phyloP scores from a whole-genome alignment of 257 asterid genomes.

The Perilla frutescens region DNA sequence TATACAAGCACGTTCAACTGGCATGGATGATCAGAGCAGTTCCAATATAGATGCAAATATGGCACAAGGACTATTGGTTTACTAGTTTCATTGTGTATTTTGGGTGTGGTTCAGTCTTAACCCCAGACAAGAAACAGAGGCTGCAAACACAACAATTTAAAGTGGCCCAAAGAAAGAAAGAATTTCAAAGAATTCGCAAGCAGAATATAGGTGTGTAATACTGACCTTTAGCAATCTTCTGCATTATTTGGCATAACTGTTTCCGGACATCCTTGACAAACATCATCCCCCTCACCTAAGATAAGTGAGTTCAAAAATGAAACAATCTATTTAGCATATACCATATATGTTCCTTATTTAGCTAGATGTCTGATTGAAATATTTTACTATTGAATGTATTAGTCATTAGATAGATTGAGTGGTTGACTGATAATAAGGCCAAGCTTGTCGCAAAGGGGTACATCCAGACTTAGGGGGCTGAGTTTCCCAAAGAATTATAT shows the following conservation, averaged over 20 bases:
- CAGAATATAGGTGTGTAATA: not conserved
- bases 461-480: not conserved
- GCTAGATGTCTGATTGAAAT: not conserved
- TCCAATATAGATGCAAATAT: not conserved
- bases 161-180: constrained; percentile 3
- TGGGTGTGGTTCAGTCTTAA: not conserved
- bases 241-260: constrained; percentile 94
- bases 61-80: not conserved
- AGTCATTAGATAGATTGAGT: not conserved
- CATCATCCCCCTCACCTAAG: constrained; percentile 89
- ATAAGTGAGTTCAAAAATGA: constrained; percentile 40
- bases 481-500: constrained; percentile 10
- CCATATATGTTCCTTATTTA: not conserved
- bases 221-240: constrained; percentile 78
- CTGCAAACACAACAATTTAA: not conserved
- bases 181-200: not conserved
- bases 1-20: not conserved
- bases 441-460: not conserved
- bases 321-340: not conserved
- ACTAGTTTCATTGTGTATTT: not conserved
- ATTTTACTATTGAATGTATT: too few species aligned
- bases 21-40: not conserved
- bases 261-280: constrained; percentile 89
- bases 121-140: not conserved
- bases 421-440: not conserved